Base-by-base conservation (phyloP, 1,284 basidiomycete genomes). In the Trichosporon sp. region DNA sequence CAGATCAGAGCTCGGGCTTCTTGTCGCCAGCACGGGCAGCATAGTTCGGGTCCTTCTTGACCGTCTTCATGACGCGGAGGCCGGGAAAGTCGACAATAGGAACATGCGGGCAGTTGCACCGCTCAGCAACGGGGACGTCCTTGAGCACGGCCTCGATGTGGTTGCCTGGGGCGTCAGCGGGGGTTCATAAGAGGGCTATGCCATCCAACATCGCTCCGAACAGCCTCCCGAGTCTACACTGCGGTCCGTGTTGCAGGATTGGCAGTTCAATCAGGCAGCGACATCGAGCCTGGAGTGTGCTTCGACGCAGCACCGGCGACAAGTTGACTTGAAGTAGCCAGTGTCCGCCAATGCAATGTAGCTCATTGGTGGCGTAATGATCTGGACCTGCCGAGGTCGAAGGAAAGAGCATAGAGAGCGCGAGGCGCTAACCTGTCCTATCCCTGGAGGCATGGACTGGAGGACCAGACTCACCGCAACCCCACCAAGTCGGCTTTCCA, bases 401-500 rank as follows among this genome's bases (percentile, higher is more conserved):
- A n/a, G n/a, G n/a, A n/a, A n/a, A n/a, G n/a, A n/a, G n/a, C n/a
- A n/a, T n/a, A n/a, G n/a, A n/a, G n/a, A n/a, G n/a, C n/a, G n/a
- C n/a, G n/a, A n/a, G n/a, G n/a, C n/a, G n/a, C n/a, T n/a, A n/a
- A n/a, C n/a, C n/a, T n/a, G n/a, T n/a, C n/a, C n/a, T n/a, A n/a
- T n/a, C n/a, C n/a, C n/a, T n/a, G 11, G 49, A 6, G 60, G 40
- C 25, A 16, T 25, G 13, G 31, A 37, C 16, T 23, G 29, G 8
- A 16, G n/a, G 11, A 16, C 27, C 4, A n/a, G 7, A 75, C 78
- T 70, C 62, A 80, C 78, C 79, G 52, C 79, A 80, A 59, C 79
- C 79, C 78, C 78, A 80, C 79, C 79, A 80, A 56, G 78, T 78
- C 31, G 76, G 77, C 69, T 77, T 76, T 23, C 73, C 75, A 59